These are phyloP conservation scores for Ophiocordyceps sinensis DNA, from an alignment of 2,329 filamentous ascomycete species.

Conservation along the genomic window DNA sequence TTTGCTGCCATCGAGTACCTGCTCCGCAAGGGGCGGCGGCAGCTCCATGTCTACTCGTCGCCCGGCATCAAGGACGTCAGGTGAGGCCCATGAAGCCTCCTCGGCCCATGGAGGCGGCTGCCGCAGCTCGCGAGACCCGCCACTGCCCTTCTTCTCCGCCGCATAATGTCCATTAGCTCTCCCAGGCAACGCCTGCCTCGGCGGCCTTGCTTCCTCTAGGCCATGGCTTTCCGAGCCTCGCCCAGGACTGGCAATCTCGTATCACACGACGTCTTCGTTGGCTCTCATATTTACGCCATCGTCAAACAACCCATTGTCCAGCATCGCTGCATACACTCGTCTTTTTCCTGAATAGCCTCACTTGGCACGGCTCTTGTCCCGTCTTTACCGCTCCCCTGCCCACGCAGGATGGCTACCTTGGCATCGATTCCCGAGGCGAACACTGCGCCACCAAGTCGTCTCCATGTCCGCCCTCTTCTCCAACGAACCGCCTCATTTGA, in stretches of 20 bases:
- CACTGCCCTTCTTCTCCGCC: background rate
- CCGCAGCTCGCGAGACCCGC: background rate
- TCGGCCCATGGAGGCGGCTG: background rate
- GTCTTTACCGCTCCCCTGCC: constrained; percentile 1
- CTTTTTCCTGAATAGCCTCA: constrained; percentile 11
- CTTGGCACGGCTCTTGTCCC: constrained; percentile 5
- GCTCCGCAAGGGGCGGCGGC: constrained; percentile 64
- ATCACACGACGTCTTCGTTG: constrained; percentile 1
- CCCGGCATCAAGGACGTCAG: constrained; percentile 66
- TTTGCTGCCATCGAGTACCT: constrained; percentile 78
- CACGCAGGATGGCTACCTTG: constrained; percentile 13
- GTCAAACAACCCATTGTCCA: constrained; percentile 2
- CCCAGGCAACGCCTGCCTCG: background rate
- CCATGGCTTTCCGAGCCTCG: too few species aligned
- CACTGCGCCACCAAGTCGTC: constrained; percentile 7
- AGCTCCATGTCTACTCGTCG: constrained; percentile 70
- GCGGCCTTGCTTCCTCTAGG: background rate
- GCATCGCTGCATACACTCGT: constrained; percentile 3
- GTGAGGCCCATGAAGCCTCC: constrained; percentile 9
- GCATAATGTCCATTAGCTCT: too few species aligned
- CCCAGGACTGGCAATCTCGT: background rate
- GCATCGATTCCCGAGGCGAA: constrained; percentile 13
- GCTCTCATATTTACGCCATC: background rate
- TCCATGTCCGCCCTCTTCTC: constrained; percentile 3
- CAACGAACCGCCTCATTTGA: constrained; percentile 6